These are phyloP conservation scores for Didymella glomerata DNA, from an alignment of 2,329 filamentous ascomycete genomes.

Conservation along the genomic window DNA sequence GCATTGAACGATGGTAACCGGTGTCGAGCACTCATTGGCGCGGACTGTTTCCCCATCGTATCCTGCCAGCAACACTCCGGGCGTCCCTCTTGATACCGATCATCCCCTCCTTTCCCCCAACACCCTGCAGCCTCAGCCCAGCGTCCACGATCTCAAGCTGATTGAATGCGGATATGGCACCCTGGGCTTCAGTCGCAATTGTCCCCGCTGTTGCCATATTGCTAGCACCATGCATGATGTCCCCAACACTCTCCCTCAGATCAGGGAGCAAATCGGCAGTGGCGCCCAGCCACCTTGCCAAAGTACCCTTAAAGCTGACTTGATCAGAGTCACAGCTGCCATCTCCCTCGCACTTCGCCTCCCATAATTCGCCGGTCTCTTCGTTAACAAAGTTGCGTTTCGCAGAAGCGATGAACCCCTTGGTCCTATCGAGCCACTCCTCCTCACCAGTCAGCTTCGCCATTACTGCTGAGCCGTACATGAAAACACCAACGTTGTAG, in stretches of 20 bases:
- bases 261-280: conserved; percentile 34
- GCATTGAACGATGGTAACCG: no score
- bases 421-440: conserved; percentile 35
- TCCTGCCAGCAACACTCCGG: neutral
- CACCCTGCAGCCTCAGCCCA: conserved; percentile 28
- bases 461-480: conserved; percentile 58
- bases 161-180: conserved; percentile 28
- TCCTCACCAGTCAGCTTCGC: conserved; percentile 28
- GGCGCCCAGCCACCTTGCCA: conserved; percentile 42
- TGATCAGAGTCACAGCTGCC: conserved; percentile 70
- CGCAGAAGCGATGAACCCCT: conserved; percentile 48
- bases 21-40: no score
- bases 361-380: conserved; percentile 52
- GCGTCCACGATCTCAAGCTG: conserved; percentile 32
- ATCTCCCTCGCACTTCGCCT: conserved; percentile 68
- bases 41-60: neutral
- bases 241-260: conserved; percentile 23
- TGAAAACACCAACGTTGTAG: conserved; percentile 61
- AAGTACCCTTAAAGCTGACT: conserved; percentile 68
- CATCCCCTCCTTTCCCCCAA: conserved; percentile 24
- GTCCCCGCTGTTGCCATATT: conserved; percentile 19
- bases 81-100: conserved; percentile 22
- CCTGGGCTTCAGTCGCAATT: conserved; percentile 11
- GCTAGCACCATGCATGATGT: conserved; percentile 25
- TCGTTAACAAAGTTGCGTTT: conserved; percentile 34